A percentile compares a stretch with the other conserved stretches of the same genome.
phyloP scores from a whole-genome alignment of 768 basidiomycete species.

The Boletus barrowsii region DNA sequence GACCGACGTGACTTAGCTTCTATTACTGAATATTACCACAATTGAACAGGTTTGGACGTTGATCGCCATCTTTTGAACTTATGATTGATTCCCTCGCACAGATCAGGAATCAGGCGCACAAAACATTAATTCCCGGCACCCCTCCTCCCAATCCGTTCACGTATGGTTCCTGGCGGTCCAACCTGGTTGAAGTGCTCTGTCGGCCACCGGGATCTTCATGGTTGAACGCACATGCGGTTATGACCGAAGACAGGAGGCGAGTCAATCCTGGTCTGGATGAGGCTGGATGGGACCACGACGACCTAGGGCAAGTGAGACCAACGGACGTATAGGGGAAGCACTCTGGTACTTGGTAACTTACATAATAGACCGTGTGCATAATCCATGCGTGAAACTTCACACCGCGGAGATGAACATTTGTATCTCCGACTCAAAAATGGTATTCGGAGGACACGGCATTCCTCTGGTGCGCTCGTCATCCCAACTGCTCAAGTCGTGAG shows the following conservation, averaged over 20 bases:
- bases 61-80: slow-evolving; percentile 8
- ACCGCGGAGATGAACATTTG: slow-evolving; percentile 21
- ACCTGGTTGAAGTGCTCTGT: slow-evolving; percentile 74
- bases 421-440: slow-evolving; percentile 23
- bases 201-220: slow-evolving; percentile 79
- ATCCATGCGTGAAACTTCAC: no score
- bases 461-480: slow-evolving; percentile 5
- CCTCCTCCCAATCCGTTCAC: slow-evolving; percentile 85
- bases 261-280: slow-evolving; percentile 66
- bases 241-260: slow-evolving; percentile 68
- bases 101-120: slow-evolving; percentile 87
- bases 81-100: slow-evolving; percentile 29
- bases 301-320: slow-evolving; percentile 17
- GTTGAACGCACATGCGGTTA: slow-evolving; percentile 59
- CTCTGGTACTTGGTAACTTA: background rate
- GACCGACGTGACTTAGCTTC: slow-evolving; percentile 44
- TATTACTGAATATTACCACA: slow-evolving; percentile 88
- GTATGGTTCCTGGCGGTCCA: slow-evolving; percentile 71
- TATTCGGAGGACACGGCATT: slow-evolving; percentile 29
- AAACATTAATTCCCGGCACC: slow-evolving; percentile 57
- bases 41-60: slow-evolving; percentile 77
- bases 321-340: slow-evolving; percentile 8
- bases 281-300: slow-evolving; percentile 26
- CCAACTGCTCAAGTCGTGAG: slow-evolving; percentile 10
- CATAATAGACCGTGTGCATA: slow-evolving; percentile 1